Base-by-base conservation (phyloP, 768 basidiomycete species). In the Sporobolomyces phaffii region DNA sequence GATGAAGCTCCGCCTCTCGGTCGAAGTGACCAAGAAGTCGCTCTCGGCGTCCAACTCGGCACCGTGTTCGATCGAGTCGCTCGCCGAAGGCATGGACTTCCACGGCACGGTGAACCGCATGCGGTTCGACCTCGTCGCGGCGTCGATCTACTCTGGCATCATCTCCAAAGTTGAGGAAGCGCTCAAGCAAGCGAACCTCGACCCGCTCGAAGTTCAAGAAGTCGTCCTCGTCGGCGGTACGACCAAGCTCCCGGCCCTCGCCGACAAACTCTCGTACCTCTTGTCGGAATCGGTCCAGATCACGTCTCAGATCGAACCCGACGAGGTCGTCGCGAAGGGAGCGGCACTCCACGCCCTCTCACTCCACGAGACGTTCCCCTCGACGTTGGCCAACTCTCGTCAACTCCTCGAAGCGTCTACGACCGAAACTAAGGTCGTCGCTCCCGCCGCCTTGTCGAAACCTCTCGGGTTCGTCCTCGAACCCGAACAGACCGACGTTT, bases 11-110 rank as follows among this genome's bases (percentile, higher is more conserved):
- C 84, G 88, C 14, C 84, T 98, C 26, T 91, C 92, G 10, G 85
- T 96, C 61, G 92, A 97, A 76, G 88, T 91, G 77, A 94, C 91
- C 33, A 99, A 97, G 80, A 86, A 92, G 71, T 91, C 91, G 0
- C 82, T 98, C 70, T 87, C 86, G 57, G 93, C 94, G 0, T 87
- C 87, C 6, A 83, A 87, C 4, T 87, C 88, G 18, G 89, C 91
- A 1, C 92, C 91, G 2, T 90, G 91, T 78, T 88, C 89, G 20
- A 89, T 99, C 70, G 92, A 96, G 78, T 90, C 88, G 0, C 83
- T 99, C 73, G 94, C 93, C 77, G 92, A 94, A 64, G 94, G 93
- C 1, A 76, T 89, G 41, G 94, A 99, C 78, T 91, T 87, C 75
- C 91, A 89, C 5, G 87, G 85, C 11, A 82, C 84, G n/a, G 76